Percentiles rank a stretch among this genome's conserved stretches.
Conservation (phyloP, 2,329 filamentous ascomycete genomes). For the Fusarium buharicum region DNA sequence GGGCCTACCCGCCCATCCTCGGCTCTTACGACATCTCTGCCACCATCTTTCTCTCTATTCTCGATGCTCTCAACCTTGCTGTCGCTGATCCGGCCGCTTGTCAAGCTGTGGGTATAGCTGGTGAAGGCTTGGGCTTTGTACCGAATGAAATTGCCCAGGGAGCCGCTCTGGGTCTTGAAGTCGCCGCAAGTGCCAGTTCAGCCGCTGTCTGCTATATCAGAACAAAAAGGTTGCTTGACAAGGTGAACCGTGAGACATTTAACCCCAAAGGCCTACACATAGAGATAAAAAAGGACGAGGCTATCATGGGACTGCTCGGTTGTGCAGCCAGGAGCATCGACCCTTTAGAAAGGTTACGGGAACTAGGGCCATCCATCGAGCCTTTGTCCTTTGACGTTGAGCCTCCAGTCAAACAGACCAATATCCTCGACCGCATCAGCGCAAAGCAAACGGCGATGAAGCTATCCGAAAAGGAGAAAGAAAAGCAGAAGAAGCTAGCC, state of each 20-base stretch:
- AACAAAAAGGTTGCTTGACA: constrained; percentile 7
- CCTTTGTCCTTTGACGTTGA: constrained; percentile 12
- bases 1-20: constrained; percentile 20
- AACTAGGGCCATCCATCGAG: not conserved
- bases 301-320: constrained; percentile 11
- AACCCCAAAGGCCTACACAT: constrained; percentile 7
- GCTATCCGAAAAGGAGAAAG: constrained; percentile 7
- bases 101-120: constrained; percentile 10
- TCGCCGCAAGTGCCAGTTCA: constrained; percentile 13
- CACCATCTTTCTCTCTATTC: not conserved
- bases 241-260: constrained; percentile 1
- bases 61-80: constrained; percentile 8
- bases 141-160: constrained; percentile 13
- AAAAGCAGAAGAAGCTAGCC: constrained; percentile 7
- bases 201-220: constrained; percentile 18
- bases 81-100: constrained; percentile 9
- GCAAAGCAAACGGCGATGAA: constrained; percentile 17
- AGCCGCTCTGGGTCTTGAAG: constrained; percentile 4
- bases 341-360: not conserved
- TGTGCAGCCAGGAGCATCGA: constrained; percentile 9
- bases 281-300: constrained; percentile 14
- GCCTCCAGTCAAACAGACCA: not conserved
- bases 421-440: constrained; percentile 20
- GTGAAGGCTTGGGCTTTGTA: constrained; percentile 11
- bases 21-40: constrained; percentile 1